phyloP scores from a whole-genome alignment of 768 basidiomycete genomes.

The Russula brevipes region DNA sequence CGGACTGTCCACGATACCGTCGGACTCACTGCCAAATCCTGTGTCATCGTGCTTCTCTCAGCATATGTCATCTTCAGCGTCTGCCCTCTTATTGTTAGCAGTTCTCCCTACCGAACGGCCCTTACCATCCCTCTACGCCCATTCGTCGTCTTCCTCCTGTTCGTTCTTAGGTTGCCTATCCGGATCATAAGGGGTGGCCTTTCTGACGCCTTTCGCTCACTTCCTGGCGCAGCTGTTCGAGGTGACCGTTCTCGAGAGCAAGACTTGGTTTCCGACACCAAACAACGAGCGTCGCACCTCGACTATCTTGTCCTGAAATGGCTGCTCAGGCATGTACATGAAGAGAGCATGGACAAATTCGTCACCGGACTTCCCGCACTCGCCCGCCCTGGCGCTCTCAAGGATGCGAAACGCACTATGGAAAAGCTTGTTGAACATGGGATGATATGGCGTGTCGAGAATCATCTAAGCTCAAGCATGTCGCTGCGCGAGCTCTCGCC shows the following conservation, averaged over 20 bases:
- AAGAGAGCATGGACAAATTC: conserved; percentile 8
- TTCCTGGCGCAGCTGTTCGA: background rate
- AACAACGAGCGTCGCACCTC: background rate
- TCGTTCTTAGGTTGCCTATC: background rate
- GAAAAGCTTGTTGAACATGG: background rate
- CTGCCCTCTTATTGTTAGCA: conserved; percentile 6
- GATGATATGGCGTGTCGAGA: conserved; percentile 1
- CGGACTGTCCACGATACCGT: conserved; percentile 3
- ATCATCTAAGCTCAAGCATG: background rate
- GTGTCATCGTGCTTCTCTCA: background rate
- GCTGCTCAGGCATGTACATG: background rate
- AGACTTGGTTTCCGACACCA: conserved; percentile 1
- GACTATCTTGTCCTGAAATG: conserved; percentile 6
- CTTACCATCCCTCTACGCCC: conserved; percentile 11
- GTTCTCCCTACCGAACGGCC: conserved; percentile 15
- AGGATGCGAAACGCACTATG: conserved; percentile 1
- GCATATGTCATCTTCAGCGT: conserved; percentile 5
- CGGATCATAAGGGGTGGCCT: background rate
- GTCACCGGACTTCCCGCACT: conserved; percentile 5
- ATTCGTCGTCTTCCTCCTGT: conserved; percentile 1
- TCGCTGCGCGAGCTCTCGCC: conserved; percentile 1
- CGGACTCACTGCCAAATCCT: background rate
- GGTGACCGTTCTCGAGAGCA: background rate
- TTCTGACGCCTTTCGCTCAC: background rate
- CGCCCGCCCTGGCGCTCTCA: background rate